Evolutionary conservation across 768 basidiomycete genomes (phyloP), one percentile per base, ranked within the genome.

Genomic region (Suillus plorans): DNA sequence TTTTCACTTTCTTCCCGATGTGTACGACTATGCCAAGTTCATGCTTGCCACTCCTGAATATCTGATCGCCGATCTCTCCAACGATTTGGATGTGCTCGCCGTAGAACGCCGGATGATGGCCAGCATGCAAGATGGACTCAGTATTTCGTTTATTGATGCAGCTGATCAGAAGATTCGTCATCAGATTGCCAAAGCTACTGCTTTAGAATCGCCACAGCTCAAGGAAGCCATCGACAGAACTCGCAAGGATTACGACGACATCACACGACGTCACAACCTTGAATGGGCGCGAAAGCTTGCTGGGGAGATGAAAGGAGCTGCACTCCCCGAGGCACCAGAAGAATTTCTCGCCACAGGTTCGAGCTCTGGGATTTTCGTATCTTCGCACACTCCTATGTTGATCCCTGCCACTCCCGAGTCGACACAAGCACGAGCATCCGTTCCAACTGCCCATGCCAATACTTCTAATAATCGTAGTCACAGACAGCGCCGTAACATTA

Each of bases 1-100:
- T 8, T 99, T 96, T 81, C 87, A 97, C 73, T 99, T 99, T 80
- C 82, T 97, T 25, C 97, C 96, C 0, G 95, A 98, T 71, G 91
- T 97, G 47, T 88, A 89, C 67, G 79, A 80, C 45, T 97, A 91
- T 75, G 85, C 95, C 22, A 95, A 94, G 72, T 97, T 99, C 80
- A 97, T 99, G 95, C 87, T 99, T 31, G 95, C 94, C 22, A 94
- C 95, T 0, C 94, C 97, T 1, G 82, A 85, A 2, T 92, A 96
- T 75, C 84, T 99, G 64, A 82, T 91, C 49, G 73, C 83, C 20
- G 90, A 94, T 72, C 85, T 99, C 14, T 82, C 85, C 3, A 80
- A 77, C 53, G 92, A 99, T 65, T 76, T 95, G 36, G 85, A 86
- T 41, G 89, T 91, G 63, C 82, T 99, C 3, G 84, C 80, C 2